phyloP scores from a whole-genome alignment of 768 basidiomycete genomes.

The Leucocoprinus leucothites region DNA sequence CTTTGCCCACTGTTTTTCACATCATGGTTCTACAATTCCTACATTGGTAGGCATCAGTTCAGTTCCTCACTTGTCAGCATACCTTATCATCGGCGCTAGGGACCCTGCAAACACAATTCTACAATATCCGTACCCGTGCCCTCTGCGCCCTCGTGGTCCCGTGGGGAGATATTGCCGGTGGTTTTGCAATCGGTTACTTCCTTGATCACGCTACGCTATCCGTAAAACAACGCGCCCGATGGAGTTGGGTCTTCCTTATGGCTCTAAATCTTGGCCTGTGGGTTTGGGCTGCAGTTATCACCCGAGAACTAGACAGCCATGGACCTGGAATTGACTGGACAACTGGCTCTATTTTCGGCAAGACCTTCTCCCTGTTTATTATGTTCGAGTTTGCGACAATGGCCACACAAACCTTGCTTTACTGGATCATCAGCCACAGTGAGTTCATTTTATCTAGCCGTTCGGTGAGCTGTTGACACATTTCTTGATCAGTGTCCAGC shows the following conservation, averaged over 20 bases:
- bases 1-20: constrained; percentile 31
- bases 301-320: constrained; percentile 26
- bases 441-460: background rate
- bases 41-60: constrained; percentile 19
- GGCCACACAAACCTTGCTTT: constrained; percentile 30
- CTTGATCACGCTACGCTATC: constrained; percentile 26
- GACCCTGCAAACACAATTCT: constrained; percentile 30
- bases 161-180: constrained; percentile 26
- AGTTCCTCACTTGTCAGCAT: background rate
- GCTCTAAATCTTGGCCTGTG: constrained; percentile 26
- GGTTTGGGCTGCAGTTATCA: constrained; percentile 29
- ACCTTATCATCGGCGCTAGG: constrained; percentile 11
- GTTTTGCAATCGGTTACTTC: constrained; percentile 29
- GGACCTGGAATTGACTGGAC: constrained; percentile 31
- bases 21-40: constrained; percentile 30
- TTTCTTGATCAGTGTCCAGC: constrained; percentile 24
- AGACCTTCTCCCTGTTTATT: constrained; percentile 27
- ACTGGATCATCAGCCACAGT: constrained; percentile 31
- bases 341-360: constrained; percentile 23
- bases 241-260: constrained; percentile 27
- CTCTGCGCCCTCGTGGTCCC: constrained; percentile 28
- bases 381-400: constrained; percentile 30
- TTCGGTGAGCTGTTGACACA: background rate
- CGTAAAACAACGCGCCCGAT: constrained; percentile 28
- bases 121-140: constrained; percentile 27